Conservation (phyloP, 257 asterid genomes). For the Nicotiana paniculata region DNA sequence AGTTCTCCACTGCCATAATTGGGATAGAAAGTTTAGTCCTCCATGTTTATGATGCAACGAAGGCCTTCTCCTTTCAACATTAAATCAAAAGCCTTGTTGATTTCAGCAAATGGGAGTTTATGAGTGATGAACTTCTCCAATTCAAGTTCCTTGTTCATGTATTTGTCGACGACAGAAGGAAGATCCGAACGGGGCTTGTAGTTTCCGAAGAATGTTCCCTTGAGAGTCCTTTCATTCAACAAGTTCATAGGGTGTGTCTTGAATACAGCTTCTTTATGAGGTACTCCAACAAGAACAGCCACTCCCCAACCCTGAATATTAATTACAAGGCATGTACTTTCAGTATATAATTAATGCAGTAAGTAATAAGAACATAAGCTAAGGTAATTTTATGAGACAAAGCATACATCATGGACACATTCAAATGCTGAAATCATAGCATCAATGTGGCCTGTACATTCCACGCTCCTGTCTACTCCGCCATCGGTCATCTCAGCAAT, state of each 20-base stretch:
- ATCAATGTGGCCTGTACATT: constrained; percentile 31
- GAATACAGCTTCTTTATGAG: constrained; percentile 39
- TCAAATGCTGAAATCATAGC: constrained; percentile 45
- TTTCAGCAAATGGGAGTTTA: constrained; percentile 42
- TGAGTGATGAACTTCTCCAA: constrained; percentile 64
- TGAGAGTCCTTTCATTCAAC: constrained; percentile 39
- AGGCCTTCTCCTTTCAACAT: constrained; percentile 45
- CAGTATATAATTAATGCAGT: too few relatives aligned
- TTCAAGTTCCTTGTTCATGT: constrained; percentile 46
- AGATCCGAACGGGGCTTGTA: constrained; percentile 42
- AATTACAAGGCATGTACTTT: not conserved
- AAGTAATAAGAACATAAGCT: not conserved
- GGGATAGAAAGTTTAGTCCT: not conserved
- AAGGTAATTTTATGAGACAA: not conserved
- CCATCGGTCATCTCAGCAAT: constrained; percentile 39
- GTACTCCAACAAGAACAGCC: constrained; percentile 54
- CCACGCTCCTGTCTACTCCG: constrained; percentile 44
- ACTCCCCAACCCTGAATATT: constrained; percentile 48
- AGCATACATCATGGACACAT: constrained; percentile 45
- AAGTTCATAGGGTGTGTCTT: constrained; percentile 43
- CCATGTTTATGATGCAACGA: constrained; percentile 58
- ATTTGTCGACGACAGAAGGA: constrained; percentile 44
- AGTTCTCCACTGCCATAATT: not conserved
- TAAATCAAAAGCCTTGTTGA: constrained; percentile 61
- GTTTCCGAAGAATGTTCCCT: constrained; percentile 49